Conservation (phyloP, 805 yeast species). For the Myxozyma kluyveri region DNA sequence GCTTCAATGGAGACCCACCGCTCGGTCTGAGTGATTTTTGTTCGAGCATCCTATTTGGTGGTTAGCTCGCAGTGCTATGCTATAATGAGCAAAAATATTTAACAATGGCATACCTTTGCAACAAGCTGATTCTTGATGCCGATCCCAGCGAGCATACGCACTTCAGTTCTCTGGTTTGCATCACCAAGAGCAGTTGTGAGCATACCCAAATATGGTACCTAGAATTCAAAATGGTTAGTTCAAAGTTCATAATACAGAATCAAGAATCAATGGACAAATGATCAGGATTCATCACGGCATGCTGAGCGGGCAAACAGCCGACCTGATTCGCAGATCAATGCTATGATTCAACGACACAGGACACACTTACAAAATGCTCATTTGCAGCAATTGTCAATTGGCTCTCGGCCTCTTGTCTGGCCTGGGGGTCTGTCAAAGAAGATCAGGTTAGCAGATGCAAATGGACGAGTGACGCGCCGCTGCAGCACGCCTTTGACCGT, state of each 20-base stretch:
- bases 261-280: not conserved
- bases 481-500: not conserved
- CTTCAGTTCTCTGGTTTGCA: constrained; percentile 65
- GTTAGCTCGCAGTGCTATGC: not conserved
- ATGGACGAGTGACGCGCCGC: no score
- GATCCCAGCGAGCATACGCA: constrained; percentile 86
- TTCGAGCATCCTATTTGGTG: constrained; percentile 55
- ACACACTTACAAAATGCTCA: constrained; percentile 63
- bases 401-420: constrained; percentile 74
- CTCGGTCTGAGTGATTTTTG: constrained; percentile 56
- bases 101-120: constrained; percentile 49
- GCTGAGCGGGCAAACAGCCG: no score
- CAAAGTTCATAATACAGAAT: not conserved
- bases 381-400: constrained; percentile 68
- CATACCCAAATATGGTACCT: constrained; percentile 58
- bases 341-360: no score
- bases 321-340: no score
- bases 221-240: not conserved
- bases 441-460: not conserved
- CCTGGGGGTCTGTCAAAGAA: constrained; percentile 47
- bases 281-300: no score
- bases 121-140: constrained; percentile 83
- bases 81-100: not conserved
- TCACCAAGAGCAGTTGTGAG: constrained; percentile 71
- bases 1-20: constrained; percentile 70